Evolutionary conservation across 257 asterid species (phyloP), one percentile per base, ranked within the genome.

Genomic region (Jacaranda mimosifolia): DNA sequence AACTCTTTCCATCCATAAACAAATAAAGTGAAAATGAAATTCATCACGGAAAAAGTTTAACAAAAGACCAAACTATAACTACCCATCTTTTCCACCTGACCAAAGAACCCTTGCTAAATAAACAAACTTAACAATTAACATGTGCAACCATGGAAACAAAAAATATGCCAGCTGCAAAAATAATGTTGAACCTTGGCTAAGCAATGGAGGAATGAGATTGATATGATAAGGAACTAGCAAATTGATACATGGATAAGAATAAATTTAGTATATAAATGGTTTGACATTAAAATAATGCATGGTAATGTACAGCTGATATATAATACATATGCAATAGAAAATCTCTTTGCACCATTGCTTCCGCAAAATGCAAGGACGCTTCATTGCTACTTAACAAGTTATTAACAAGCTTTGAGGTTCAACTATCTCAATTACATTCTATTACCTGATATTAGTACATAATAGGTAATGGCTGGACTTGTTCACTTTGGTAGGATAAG

Each of bases 1-100:
- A 67, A 52, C 6, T 48, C 53, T 57, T 79, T 82, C 83, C 45
- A 79, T 66, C 75, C 79, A 68, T 57, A 53, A 76, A 81, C 49
- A 77, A 64, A 15, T 17, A 80, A 38, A 59, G 36, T 52, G 77
- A 58, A 71, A 70, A 69, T 66, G 66, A 46, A 21, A 39, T 52
- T 70, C 81, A 76, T 62, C 66, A 57, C 36, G 32, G 59, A 43
- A 77, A 53, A 79, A 56, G 14, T 53, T 75, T 8, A 68, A 81
- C 71, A 70, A n/a, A 73, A 58, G 26, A 63, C 5, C 5, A 46
- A 18, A 14, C 58, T 53, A 45, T 36, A 48, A 77, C 7, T 32
- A 46, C 32, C 43, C 3, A 35, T 4, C 21, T 38, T 46, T 70
- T 52, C 57, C 73, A 66, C 63, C 43, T 46, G 53, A 60, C 55